Base-by-base conservation (phyloP, 768 basidiomycete genomes). In the Boletellus ananas region DNA sequence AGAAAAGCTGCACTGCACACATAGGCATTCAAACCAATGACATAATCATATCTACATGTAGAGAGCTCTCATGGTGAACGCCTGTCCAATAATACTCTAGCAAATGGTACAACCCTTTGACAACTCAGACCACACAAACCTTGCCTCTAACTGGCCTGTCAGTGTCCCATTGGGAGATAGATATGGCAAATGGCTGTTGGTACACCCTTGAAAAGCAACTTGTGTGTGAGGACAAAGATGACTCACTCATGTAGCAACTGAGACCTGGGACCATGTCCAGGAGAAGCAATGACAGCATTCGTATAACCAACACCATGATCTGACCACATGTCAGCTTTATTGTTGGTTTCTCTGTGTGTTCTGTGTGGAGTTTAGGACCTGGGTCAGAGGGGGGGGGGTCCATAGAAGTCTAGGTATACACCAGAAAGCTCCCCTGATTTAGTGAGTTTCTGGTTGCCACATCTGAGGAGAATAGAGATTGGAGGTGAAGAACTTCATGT, bases 81-180 rank as follows among this genome's bases (percentile, higher is more conserved):
- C 27, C 27, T n/a, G n/a, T n/a, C n/a, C n/a, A n/a, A n/a, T n/a
- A n/a, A n/a, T n/a, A n/a, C n/a, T n/a, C 42, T 43, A 61, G 37
- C 53, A 58, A 17, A 62, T 45, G 21, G 52, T 25, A 48, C 59
- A 60, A 6, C 34, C 45, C 27, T 49, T 60, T 21, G 47, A 39
- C 8, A 48, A 45, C 40, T 48, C 56, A 0, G 34, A 17, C 50
- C 49, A 50, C 3, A 47, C 37, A 13, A 60, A 40, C 23, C 36
- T 50, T n/a, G 45, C 54, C 29, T 61, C 60, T 39, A 61, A 40
- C 9, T 51, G 46, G 5, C 46, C 60, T 47, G 47, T 52, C 36
- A 62, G n/a, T 10, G 60, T 61, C 23, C 57, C 60, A 31, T 62
- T 57, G 16, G 57, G 49, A 3, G 34, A 37, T 7, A 59, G 14